A percentile compares a stretch with the other conserved stretches of the same genome.
Evolutionary conservation across 176 grass and related monocot genomes (phyloP).

Genomic region (Raddia distichophylla): DNA sequence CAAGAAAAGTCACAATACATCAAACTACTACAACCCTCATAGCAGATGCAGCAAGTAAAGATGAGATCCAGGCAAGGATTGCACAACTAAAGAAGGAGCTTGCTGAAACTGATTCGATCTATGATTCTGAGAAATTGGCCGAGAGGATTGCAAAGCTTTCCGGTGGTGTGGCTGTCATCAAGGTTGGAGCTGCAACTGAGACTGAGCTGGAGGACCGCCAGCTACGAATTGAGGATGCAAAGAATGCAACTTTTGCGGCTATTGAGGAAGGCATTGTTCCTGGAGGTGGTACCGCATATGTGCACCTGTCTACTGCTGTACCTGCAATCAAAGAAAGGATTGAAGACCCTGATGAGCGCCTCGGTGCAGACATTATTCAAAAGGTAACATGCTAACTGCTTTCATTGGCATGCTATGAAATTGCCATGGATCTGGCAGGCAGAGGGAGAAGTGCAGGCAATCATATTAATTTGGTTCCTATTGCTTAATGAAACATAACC

Average conservation of each 20-base stretch:
- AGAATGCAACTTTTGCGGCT: conserved; percentile 60
- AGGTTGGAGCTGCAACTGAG: conserved; percentile 70
- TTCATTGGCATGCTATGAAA: not conserved
- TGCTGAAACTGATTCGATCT: conserved; percentile 54
- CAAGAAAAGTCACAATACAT: conserved; percentile 61
- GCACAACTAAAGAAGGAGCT: conserved; percentile 69
- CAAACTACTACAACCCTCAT: conserved; percentile 61
- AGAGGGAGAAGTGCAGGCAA: too few relatives aligned
- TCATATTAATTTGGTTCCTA: too few relatives aligned
- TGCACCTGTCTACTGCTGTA: conserved; percentile 57
- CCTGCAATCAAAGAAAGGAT: conserved; percentile 54
- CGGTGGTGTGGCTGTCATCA: conserved; percentile 72
- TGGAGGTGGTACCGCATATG: conserved; percentile 59
- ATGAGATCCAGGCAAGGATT: conserved; percentile 65
- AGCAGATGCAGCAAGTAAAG: conserved; percentile 63
- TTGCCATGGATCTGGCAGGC: not conserved
- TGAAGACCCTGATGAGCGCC: conserved; percentile 57
- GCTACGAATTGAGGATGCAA: conserved; percentile 62
- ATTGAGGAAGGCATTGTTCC: conserved; percentile 75
- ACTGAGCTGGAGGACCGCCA: conserved; percentile 67
- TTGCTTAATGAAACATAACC: too few relatives aligned
- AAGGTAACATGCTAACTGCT: conserved; percentile 47
- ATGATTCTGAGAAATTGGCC: conserved; percentile 57
- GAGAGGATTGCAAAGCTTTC: conserved; percentile 69
- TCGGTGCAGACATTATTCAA: conserved; percentile 66